Percentiles rank a stretch among this genome's conserved stretches.
These are phyloP conservation scores for Dryas drummondii DNA, from an alignment of 306 rosid genomes.

Conservation along the genomic window DNA sequence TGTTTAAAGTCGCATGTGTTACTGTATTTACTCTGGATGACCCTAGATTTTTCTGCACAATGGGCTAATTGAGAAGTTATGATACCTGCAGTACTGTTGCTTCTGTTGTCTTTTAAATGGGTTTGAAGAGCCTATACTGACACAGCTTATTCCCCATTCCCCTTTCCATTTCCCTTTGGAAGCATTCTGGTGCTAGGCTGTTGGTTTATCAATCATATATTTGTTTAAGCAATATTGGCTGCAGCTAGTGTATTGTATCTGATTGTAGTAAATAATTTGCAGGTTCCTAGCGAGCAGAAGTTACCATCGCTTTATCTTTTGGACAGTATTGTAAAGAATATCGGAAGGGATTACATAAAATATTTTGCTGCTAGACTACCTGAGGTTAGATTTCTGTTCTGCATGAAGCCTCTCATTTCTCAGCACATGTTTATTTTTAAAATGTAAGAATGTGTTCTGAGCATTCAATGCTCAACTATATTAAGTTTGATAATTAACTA, in stretches of 20 bases:
- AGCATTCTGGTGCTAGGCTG: slow-evolving; percentile 16
- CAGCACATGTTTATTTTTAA: not conserved
- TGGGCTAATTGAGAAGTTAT: slow-evolving; percentile 17
- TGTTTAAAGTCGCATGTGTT: not conserved
- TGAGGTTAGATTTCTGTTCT: slow-evolving; percentile 68
- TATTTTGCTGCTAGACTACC: slow-evolving; percentile 76
- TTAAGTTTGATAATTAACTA: not conserved
- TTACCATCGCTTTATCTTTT: slow-evolving; percentile 91
- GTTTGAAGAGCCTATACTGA: not conserved
- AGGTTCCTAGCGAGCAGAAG: slow-evolving; percentile 92
- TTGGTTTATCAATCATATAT: slow-evolving; percentile 10
- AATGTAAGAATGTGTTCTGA: not conserved
- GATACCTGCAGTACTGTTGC: slow-evolving; percentile 4
- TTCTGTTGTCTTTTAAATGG: slow-evolving; percentile 10
- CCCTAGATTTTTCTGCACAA: not conserved
- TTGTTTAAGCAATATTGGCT: slow-evolving; percentile 19
- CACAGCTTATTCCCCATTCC: not conserved
- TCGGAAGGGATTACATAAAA: slow-evolving; percentile 91
- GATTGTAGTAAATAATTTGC: slow-evolving; percentile 41
- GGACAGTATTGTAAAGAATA: slow-evolving; percentile 96
- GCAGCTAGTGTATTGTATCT: not conserved
- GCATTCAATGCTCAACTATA: not conserved
- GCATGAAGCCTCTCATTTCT: slow-evolving; percentile 14
- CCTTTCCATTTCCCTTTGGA: not conserved
- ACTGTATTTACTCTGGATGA: not conserved